Evolutionary conservation across 2,329 filamentous ascomycete species (phyloP).

Genomic region (Decorospora gaudefroyi): DNA sequence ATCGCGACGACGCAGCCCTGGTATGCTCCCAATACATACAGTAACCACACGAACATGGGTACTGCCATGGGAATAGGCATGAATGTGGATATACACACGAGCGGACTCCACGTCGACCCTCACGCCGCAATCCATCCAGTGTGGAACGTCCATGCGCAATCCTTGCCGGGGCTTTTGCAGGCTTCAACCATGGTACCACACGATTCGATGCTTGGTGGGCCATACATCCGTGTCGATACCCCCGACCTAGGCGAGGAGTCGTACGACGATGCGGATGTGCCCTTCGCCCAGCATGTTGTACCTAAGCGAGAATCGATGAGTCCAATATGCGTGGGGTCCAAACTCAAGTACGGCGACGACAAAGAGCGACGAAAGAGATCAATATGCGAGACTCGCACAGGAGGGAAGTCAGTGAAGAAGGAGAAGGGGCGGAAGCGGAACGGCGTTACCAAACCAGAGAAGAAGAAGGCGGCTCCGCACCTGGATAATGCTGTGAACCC

Average conservation of each 20-base stretch:
- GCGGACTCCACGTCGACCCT: slow-evolving; percentile 6
- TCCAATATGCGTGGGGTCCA: slow-evolving; percentile 32
- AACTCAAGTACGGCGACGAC: slow-evolving; percentile 24
- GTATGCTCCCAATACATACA: slow-evolving; percentile 5
- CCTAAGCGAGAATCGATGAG: too few species aligned
- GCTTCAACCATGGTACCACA: slow-evolving; percentile 22
- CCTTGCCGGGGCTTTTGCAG: slow-evolving; percentile 3
- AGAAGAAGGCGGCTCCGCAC: slow-evolving; percentile 9
- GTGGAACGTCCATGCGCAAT: slow-evolving; percentile 15
- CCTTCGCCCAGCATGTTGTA: too few species aligned
- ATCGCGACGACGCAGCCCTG: slow-evolving; percentile 3
- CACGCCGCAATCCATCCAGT: too few species aligned
- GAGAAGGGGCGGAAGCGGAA: slow-evolving; percentile 11
- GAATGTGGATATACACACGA: not conserved
- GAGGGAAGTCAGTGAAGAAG: slow-evolving; percentile 33
- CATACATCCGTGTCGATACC: slow-evolving; percentile 20
- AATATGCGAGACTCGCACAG: slow-evolving; percentile 33
- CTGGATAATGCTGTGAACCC: slow-evolving; percentile 1
- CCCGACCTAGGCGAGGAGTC: slow-evolving; percentile 15
- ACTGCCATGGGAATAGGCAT: not conserved
- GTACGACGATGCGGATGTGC: slow-evolving; percentile 18
- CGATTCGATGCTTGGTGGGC: slow-evolving; percentile 14
- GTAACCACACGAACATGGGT: slow-evolving; percentile 11
- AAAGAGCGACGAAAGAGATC: slow-evolving; percentile 18
- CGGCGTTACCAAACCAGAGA: slow-evolving; percentile 7